Evolutionary conservation across 768 basidiomycete species (phyloP).

Genomic region (Leccinum fibrillosum): DNA sequence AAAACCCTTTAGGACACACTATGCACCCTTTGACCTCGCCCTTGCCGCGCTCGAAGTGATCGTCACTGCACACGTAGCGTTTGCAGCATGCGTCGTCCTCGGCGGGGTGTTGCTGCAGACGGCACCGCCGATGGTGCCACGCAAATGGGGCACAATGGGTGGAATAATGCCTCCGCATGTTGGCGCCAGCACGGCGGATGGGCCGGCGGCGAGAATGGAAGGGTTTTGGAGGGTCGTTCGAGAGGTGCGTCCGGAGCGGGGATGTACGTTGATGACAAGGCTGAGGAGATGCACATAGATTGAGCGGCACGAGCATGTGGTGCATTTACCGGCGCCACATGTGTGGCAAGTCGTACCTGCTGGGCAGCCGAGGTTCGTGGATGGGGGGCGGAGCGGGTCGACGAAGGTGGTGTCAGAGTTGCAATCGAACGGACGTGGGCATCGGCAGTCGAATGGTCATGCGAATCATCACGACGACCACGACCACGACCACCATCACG

Average conservation of each 20-base stretch:
- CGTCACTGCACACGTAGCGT: slow-evolving; percentile 80
- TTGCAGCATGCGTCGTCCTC: slow-evolving; percentile 77
- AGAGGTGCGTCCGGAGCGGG: slow-evolving; percentile 51
- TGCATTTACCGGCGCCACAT: slow-evolving; percentile 81
- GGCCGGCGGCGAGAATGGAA: slow-evolving; percentile 67
- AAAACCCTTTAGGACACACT: slow-evolving; percentile 40
- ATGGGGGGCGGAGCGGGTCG: not conserved
- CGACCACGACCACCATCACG: slow-evolving; percentile 7
- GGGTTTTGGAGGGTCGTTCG: slow-evolving; percentile 76
- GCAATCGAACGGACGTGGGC: not conserved
- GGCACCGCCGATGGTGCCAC: slow-evolving; percentile 49
- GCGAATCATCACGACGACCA: not conserved
- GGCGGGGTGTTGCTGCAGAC: slow-evolving; percentile 90
- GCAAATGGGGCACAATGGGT: slow-evolving; percentile 9
- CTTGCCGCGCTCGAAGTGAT: slow-evolving; percentile 74
- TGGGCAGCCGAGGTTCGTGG: slow-evolving; percentile 21
- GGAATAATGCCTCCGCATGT: slow-evolving; percentile 3
- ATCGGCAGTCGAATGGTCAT: slow-evolving; percentile 10
- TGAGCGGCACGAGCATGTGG: slow-evolving; percentile 78
- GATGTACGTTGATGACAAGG: not conserved
- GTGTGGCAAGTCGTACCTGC: slow-evolving; percentile 79
- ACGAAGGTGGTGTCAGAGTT: not conserved
- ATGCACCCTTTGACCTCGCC: slow-evolving; percentile 77
- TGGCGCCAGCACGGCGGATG: not conserved
- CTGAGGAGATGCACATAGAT: slow-evolving; percentile 44